Evolutionary conservation across 495 filamentous ascomycete genomes (phyloP).

Genomic region (Monascus purpureus): DNA sequence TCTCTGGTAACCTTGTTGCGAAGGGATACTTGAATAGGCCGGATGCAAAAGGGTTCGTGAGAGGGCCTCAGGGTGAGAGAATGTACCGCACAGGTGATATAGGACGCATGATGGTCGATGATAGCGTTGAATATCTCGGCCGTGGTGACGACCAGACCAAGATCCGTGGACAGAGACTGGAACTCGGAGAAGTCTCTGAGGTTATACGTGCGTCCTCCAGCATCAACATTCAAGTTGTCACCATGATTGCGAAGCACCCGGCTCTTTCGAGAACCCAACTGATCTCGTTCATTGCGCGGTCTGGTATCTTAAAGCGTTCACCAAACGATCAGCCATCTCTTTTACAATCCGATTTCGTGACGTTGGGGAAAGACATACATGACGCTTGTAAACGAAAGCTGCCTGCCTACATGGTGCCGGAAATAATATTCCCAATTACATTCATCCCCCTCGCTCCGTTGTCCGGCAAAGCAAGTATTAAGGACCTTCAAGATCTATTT

Average conservation of each 20-base stretch:
- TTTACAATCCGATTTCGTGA: constrained; percentile 11
- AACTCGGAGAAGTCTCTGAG: constrained; percentile 60
- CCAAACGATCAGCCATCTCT: constrained; percentile 4
- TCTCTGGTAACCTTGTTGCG: constrained; percentile 73
- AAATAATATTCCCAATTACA: constrained; percentile 31
- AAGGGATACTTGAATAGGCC: constrained; percentile 74
- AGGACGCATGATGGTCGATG: constrained; percentile 32
- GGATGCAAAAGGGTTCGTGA: constrained; percentile 35
- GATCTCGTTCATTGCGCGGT: constrained; percentile 21
- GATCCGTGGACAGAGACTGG: constrained; percentile 61
- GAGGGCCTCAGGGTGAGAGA: constrained; percentile 20
- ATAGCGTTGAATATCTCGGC: constrained; percentile 49
- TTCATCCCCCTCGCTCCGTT: constrained; percentile 24
- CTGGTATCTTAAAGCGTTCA: constrained; percentile 1
- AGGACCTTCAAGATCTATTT: constrained; percentile 23
- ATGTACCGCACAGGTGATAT: constrained; percentile 38
- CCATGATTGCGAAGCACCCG: constrained; percentile 29
- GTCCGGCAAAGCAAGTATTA: constrained; percentile 37
- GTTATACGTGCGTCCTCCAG: constrained; percentile 27
- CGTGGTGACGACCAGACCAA: constrained; percentile 70
- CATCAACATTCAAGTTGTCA: constrained; percentile 22
- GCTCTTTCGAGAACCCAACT: constrained; percentile 28
- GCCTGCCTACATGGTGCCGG: constrained; percentile 42
- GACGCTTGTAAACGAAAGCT: constrained; percentile 25
- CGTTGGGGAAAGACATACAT: constrained; percentile 15